Base-by-base conservation (phyloP, 2,329 filamentous ascomycete genomes). In the Talaromyces sp. region DNA sequence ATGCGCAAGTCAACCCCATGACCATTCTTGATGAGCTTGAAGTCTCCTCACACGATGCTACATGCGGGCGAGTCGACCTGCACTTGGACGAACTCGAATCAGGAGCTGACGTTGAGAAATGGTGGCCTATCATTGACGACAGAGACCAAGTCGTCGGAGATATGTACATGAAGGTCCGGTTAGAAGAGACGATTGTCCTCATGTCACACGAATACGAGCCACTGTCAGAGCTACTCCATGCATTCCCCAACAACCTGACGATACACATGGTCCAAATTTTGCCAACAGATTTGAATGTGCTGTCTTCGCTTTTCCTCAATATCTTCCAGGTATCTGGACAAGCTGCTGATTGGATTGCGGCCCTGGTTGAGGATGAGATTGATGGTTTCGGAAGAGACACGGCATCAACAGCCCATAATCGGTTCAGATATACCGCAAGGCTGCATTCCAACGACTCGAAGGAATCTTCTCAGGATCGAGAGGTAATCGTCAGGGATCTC, bases 341-440 rank as follows among this genome's bases (percentile, higher is more conserved):
- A 41, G 89, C 90, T 2, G 83, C 84, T 50, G 91, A 97, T 61
- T 99, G 94, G 94, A 83, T 99, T 24, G 94, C 91, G 81, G 88
- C 91, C 2, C 80, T 99, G 46, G 90, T 97, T 0, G 94, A 99
- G 74, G 93, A 97, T 70, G 94, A 99, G 74, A 97, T 99, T 60
- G 94, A 97, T 69, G 93, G 93, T 0, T 87, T 94, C 19, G 86
- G 91, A 59, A 95, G 88, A 70, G 92, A 96, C 66, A 86, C 87
- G 14, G 85, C 88, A 0, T 46, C 60, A 32, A 84, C 88, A 64
- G 59, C 32, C 19, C 59, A 61, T 32, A 91, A 78, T 63, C 71
- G 84, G 41, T 71, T 87, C 55, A 75, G 84, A 35, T 86, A 86
- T 69, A 84, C 80, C 52, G 87, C 80, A 81, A 89, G 82, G 71